A percentile compares a stretch with the other conserved stretches of the same genome.
Evolutionary conservation across 306 rosid genomes (phyloP).

Genomic region (Lablab purpureus): DNA sequence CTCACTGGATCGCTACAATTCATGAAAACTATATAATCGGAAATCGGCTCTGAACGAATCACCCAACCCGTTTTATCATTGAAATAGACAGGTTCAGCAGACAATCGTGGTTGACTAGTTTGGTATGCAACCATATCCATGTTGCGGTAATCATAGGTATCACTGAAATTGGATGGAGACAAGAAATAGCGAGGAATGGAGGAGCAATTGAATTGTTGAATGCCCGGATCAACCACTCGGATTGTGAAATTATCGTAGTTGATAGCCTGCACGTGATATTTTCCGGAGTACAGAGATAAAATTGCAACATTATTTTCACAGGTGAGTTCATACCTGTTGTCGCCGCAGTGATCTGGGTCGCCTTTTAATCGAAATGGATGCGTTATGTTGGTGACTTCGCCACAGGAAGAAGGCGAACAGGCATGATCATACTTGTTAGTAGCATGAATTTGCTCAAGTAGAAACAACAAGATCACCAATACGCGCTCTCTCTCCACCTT

Average conservation of each 20-base stretch:
- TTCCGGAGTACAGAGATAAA: background rate
- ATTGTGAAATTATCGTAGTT: background rate
- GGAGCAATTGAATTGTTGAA: background rate
- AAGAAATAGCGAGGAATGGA: background rate
- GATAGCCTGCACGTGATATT: background rate
- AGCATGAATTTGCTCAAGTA: background rate
- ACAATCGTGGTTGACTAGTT: background rate
- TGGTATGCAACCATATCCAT: background rate
- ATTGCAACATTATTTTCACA: background rate
- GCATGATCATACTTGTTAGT: background rate
- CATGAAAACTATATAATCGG: background rate
- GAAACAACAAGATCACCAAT: background rate
- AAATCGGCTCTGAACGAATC: background rate
- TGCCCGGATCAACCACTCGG: background rate
- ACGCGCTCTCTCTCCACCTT: background rate
- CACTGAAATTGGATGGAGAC: background rate
- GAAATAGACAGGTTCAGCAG: background rate
- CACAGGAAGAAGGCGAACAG: background rate
- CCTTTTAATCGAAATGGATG: background rate
- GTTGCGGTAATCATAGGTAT: background rate
- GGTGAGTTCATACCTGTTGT: background rate
- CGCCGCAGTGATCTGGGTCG: background rate
- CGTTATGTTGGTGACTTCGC: background rate
- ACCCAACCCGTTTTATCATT: fast-evolving
- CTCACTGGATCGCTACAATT: background rate